Base-by-base conservation (phyloP, 1,139 yeast genomes). In the Debaryomyces psychrophilus region DNA sequence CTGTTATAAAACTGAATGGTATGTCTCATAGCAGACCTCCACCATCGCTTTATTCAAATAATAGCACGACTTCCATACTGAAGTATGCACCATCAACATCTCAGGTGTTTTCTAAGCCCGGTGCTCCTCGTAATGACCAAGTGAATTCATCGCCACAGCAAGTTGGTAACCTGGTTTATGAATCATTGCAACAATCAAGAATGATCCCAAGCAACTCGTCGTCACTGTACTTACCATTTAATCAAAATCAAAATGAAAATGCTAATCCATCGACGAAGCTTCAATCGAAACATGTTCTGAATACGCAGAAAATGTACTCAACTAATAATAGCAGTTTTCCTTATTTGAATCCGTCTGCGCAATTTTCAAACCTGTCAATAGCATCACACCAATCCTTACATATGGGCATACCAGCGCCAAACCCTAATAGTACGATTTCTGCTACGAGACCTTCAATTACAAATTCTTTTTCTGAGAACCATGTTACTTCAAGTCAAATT, bases 391-490 rank as follows among this genome's bases (percentile, higher is more conserved):
- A 28, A 15, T 38, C 41, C n/a, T 38, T 29, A 18, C 26, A 28
- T 12, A 38, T 38, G 25, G 34, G 41, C 8, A 18, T 28, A 11
- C 6, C 35, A 7, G 33, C 11, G 8, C 12, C 27, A 9, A 37
- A 41, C 12, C 25, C 48, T n/a, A 23, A 18, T 26, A 20, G 29
- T 17, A 29, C 31, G 8, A 22, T 31, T 22, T 26, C 38, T 18
- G 51, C 38, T 2, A 64, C 65, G 44, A 52, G 66, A 40, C 55
- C 56, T 3, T 65, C 70, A 1, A 56, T 65, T 25, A 60, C 62
- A 0, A 65, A 68, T 49, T 51, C 63, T 3, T 26, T 56, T 11
- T 62, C 71, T 22, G 69, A 64, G 5, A 57, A 59, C 45, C 54
- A 56, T 47, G 52, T 49, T 3, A 48, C 55, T 37, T 54, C 54